A percentile compares a stretch with the other conserved stretches of the same genome.
These are phyloP conservation scores for Chaetomiaceae sp. DNA, from an alignment of 2,329 filamentous ascomycete species.

Conservation along the genomic window DNA sequence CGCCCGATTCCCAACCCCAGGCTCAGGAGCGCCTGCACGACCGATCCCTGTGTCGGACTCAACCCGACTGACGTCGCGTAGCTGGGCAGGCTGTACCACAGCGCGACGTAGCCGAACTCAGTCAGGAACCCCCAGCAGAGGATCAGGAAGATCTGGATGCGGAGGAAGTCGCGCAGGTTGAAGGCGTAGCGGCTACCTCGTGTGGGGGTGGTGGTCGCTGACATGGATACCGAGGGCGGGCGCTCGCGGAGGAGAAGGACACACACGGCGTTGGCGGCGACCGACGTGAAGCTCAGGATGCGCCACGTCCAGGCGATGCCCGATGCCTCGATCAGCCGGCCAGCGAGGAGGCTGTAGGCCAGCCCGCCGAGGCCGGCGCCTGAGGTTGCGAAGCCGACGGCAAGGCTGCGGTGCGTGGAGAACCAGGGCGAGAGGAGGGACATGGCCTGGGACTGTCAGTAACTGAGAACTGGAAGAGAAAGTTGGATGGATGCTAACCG, in stretches of 20 bases:
- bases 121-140: slow-evolving; percentile 56
- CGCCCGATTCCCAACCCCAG: slow-evolving; percentile 53
- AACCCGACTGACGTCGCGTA: slow-evolving; percentile 59
- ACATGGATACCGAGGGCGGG: slow-evolving; percentile 20
- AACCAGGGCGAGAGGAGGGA: slow-evolving; percentile 60
- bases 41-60: slow-evolving; percentile 53
- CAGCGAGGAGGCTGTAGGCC: slow-evolving; percentile 53
- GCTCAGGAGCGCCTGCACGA: slow-evolving; percentile 60
- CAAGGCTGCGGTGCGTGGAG: slow-evolving; percentile 50
- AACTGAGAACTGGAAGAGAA: too few species aligned
- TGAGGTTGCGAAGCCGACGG: slow-evolving; percentile 55
- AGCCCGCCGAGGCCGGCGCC: slow-evolving; percentile 58
- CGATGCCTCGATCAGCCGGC: slow-evolving; percentile 52
- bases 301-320: slow-evolving; percentile 59
- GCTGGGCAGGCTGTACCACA: slow-evolving; percentile 60
- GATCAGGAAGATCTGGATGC: slow-evolving; percentile 54
- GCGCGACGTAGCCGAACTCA: slow-evolving; percentile 61
- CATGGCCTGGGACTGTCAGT: too few species aligned
- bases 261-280: slow-evolving; percentile 48
- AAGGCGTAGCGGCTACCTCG: slow-evolving; percentile 42
- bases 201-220: not conserved
- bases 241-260: slow-evolving; percentile 53
- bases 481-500: not conserved
- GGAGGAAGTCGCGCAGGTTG: slow-evolving; percentile 47
- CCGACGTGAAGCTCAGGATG: slow-evolving; percentile 52